phyloP scores from a whole-genome alignment of 306 rosid species.

The Spatholobus suberectus region DNA sequence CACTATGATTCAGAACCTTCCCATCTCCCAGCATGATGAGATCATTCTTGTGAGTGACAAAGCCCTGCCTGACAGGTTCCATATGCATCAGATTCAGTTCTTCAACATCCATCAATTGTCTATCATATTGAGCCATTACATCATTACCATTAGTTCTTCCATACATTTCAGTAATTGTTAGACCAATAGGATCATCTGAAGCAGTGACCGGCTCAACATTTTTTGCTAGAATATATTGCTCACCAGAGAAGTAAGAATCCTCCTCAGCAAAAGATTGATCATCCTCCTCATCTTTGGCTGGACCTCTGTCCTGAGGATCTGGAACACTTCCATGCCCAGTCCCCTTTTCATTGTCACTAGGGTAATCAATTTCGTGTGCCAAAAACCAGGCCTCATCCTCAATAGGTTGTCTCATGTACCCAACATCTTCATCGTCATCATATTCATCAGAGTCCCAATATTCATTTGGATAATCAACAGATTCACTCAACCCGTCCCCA shows the following conservation, averaged over 20 bases:
- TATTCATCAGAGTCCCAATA: slow-evolving; percentile 99
- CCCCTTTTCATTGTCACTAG: slow-evolving; percentile 97
- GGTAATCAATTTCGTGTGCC: slow-evolving; percentile 99
- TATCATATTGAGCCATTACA: slow-evolving; percentile 85
- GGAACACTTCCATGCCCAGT: slow-evolving; percentile 87
- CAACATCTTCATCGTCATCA: slow-evolving; percentile 92
- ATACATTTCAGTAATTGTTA: slow-evolving; percentile 72
- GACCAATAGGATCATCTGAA: slow-evolving; percentile 75
- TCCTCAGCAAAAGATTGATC: slow-evolving; percentile 98
- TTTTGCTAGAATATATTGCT: slow-evolving; percentile 78
- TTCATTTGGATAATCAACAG: slow-evolving; percentile 88
- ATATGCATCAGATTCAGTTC: slow-evolving; percentile 85
- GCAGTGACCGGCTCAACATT: slow-evolving; percentile 69
- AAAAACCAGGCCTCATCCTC: slow-evolving; percentile 99
- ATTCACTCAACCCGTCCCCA: slow-evolving; percentile 94
- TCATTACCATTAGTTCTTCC: slow-evolving; percentile 71
- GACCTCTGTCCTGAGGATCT: slow-evolving; percentile 80
- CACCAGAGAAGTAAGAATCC: slow-evolving; percentile 93
- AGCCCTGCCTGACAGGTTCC: slow-evolving; percentile 97
- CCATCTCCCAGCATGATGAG: slow-evolving; percentile 81
- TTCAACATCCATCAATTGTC: slow-evolving; percentile 89
- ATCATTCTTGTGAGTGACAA: slow-evolving; percentile 85
- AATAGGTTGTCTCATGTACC: slow-evolving; percentile 98
- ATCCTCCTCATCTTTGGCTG: slow-evolving; percentile 88
- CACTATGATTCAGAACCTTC: slow-evolving; percentile 63